Evolutionary conservation across 768 basidiomycete genomes (phyloP).

Genomic region (Pleurotus sapidus): DNA sequence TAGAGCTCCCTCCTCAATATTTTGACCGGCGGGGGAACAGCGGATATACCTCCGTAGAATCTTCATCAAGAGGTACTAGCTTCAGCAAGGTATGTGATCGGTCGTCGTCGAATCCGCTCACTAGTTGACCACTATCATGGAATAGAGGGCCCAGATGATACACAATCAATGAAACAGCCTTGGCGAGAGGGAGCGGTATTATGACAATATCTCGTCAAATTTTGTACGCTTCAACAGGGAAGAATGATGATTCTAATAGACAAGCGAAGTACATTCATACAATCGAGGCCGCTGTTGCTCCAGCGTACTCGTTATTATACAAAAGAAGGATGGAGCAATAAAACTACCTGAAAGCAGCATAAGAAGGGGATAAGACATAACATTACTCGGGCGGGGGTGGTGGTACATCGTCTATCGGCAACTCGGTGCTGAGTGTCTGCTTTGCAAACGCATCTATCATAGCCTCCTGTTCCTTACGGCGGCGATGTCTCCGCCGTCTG

Average conservation of each 20-base stretch:
- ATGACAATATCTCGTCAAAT: too few relatives aligned
- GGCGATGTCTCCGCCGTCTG: slow-evolving; percentile 72
- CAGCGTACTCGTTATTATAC: slow-evolving; percentile 7
- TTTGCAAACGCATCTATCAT: slow-evolving; percentile 79
- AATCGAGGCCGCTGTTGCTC: not conserved
- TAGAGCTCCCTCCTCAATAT: slow-evolving; percentile 80
- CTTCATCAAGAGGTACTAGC: slow-evolving; percentile 1
- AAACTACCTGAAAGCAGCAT: slow-evolving; percentile 4
- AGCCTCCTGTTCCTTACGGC: slow-evolving; percentile 81
- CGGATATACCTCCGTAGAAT: too few relatives aligned
- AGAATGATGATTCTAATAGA: slow-evolving; percentile 2
- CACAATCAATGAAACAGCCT: too few relatives aligned
- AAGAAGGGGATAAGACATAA: not conserved
- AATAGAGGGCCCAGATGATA: not conserved
- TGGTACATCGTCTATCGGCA: slow-evolving; percentile 14
- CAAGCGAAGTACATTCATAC: not conserved
- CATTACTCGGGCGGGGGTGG: slow-evolving; percentile 20
- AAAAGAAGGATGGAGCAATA: slow-evolving; percentile 5
- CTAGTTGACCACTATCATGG: not conserved
- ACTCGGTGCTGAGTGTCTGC: slow-evolving; percentile 38
- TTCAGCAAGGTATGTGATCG: slow-evolving; percentile 6
- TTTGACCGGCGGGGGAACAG: slow-evolving; percentile 39
- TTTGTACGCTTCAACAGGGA: not conserved
- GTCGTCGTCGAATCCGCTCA: not conserved
- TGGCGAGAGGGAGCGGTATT: too few relatives aligned